Percentiles rank a stretch among this genome's conserved stretches.
Evolutionary conservation across 106 monocot species (phyloP).

Genomic region (Apostasia ramifera): DNA sequence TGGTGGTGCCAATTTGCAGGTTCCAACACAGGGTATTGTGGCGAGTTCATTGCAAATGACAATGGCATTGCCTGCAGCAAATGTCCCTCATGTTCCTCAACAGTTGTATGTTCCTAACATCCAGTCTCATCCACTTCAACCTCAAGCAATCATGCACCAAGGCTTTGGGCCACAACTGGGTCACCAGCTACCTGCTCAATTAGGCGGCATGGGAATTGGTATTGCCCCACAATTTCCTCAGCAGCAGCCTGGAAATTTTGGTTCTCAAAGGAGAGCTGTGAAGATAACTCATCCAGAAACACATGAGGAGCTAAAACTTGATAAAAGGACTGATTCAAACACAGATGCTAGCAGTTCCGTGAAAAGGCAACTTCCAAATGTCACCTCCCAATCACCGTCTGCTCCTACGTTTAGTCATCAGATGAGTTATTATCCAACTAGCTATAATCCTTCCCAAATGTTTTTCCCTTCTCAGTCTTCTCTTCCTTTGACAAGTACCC

Average conservation of each 20-base stretch:
- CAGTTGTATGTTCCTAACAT: constrained; percentile 49
- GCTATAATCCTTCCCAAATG: constrained; percentile 22
- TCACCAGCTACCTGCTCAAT: constrained; percentile 52
- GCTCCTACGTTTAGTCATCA: constrained; percentile 19
- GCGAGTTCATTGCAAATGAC: constrained; percentile 34
- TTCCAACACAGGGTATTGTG: constrained; percentile 6
- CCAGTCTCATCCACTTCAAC: constrained; percentile 53
- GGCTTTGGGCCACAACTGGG: constrained; percentile 47
- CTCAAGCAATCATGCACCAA: constrained; percentile 66
- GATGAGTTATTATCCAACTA: constrained; percentile 23
- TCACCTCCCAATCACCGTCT: constrained; percentile 17
- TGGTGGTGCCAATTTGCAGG: constrained; percentile 34
- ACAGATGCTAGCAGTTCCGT: constrained; percentile 4
- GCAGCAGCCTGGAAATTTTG: constrained; percentile 27
- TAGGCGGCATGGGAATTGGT: constrained; percentile 31
- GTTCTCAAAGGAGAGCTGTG: constrained; percentile 11
- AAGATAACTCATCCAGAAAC: constrained; percentile 39
- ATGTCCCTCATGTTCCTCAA: constrained; percentile 43
- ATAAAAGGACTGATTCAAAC: constrained; percentile 17
- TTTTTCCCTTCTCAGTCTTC: constrained; percentile 31
- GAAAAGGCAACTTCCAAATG: constrained; percentile 18
- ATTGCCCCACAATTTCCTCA: constrained; percentile 44
- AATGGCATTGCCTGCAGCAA: constrained; percentile 42
- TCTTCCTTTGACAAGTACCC: constrained; percentile 31
- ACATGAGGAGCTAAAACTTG: constrained; percentile 32